Base-by-base conservation (phyloP, 2,329 filamentous ascomycete species). In the Colletotrichum siamense region DNA sequence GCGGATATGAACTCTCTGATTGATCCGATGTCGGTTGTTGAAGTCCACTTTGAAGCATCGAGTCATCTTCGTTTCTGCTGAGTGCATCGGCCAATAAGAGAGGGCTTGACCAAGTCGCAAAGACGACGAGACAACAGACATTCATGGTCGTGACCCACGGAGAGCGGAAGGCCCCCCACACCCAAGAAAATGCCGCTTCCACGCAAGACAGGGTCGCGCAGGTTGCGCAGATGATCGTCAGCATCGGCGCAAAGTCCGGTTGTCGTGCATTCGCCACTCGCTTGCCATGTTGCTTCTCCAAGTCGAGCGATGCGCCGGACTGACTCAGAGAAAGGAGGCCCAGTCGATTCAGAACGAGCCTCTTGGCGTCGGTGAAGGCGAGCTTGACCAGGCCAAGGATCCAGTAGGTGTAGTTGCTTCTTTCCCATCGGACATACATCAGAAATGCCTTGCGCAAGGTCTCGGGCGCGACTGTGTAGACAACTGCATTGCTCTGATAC, bases 351-450 rank as follows among this genome's bases (percentile, higher is more conserved):
- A 24, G 16, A 32, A 62, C 57, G 18, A 64, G n/a, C 6, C 69
- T 64, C 36, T 12, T 30, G 57, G 69, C 69, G 15, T 71, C 69
- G 13, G 9, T 44, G 28, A 55, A 49, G 28, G 69, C 69, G 1
- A 71, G 26, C 2, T 63, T 44, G 28, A 71, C 59, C 9, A 71
- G 28, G n/a, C 69, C 69, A 26, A 71, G 69, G 4, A 55, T 36
- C 69, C 69, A 71, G 22, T 71, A 71, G 12, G 69, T 64, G 28
- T 71, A 52, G 39, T 71, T 71, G 39, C 69, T 71, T 22, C 69
- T 39, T 22, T 71, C 69, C 69, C 69, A 71, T 5, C 69, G 57
- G 5, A 71, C 69, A 28, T 71, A 71, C 69, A 71, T 71, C 36
- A 71, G 69, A 3, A 71, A 71, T 6, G 69, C 69, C 39, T 64